These are phyloP conservation scores for Conticribra weissflogii DNA, from an alignment of 108 stramenopile genomes.

Conservation along the genomic window DNA sequence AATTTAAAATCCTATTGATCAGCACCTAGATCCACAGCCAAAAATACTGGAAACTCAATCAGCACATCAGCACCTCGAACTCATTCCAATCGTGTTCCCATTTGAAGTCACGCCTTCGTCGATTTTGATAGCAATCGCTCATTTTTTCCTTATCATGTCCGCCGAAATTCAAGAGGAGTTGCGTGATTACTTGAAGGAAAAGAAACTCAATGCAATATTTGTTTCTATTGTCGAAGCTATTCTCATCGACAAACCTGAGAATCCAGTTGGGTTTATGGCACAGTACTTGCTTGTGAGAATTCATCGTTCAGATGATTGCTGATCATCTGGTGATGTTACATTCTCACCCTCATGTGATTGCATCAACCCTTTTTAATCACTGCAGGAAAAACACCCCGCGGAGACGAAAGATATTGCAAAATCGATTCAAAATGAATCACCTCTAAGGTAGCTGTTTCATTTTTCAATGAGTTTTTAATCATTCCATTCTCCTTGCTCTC, in stretches of 20 bases:
- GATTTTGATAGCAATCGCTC: too few relatives aligned
- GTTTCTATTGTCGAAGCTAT: slow-evolving; percentile 70
- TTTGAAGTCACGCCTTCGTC: too few relatives aligned
- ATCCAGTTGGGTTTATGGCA: slow-evolving; percentile 76
- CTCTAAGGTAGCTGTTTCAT: background rate
- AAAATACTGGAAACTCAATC: too few relatives aligned
- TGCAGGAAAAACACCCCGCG: slow-evolving; percentile 68
- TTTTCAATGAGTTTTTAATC: too few relatives aligned
- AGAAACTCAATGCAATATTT: slow-evolving; percentile 76
- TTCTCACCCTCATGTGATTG: too few relatives aligned
- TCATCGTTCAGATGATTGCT: too few relatives aligned
- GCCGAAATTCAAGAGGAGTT: slow-evolving; percentile 39
- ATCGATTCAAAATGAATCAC: background rate
- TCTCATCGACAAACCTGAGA: slow-evolving; percentile 78
- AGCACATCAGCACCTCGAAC: too few relatives aligned
- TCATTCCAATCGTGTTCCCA: too few relatives aligned
- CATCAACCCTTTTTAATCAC: background rate
- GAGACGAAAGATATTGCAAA: slow-evolving; percentile 40
- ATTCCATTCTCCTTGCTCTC: too few relatives aligned
- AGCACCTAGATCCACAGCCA: too few relatives aligned
- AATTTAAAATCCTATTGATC: too few relatives aligned
- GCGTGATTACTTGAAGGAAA: slow-evolving; percentile 63
- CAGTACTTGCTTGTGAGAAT: slow-evolving; percentile 28
- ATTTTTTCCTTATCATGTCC: background rate
- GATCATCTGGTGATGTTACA: too few relatives aligned